These are phyloP conservation scores for Cubamyces lactineus DNA, from an alignment of 768 basidiomycete species.

Conservation along the genomic window DNA sequence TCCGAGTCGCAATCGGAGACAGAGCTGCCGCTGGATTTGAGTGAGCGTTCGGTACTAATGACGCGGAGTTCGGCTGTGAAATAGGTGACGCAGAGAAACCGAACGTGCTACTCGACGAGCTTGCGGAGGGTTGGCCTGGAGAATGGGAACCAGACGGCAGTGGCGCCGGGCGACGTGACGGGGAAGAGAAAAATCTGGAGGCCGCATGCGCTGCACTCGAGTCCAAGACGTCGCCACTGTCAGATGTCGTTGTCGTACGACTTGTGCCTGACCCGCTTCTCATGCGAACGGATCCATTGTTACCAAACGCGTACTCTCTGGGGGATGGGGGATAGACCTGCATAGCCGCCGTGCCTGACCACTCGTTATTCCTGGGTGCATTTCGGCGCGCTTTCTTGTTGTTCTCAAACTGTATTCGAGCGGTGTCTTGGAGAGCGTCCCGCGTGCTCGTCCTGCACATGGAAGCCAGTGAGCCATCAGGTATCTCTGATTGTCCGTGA, in stretches of 20 bases:
- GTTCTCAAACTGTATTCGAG: slow-evolving; percentile 74
- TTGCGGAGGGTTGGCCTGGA: slow-evolving; percentile 53
- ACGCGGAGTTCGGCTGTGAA: slow-evolving; percentile 34
- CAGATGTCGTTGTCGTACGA: slow-evolving; percentile 74
- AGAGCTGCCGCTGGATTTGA: slow-evolving; percentile 50
- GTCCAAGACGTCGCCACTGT: slow-evolving; percentile 67
- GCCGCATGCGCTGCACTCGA: slow-evolving; percentile 54
- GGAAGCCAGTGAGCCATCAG: slow-evolving; percentile 16
- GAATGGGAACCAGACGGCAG: slow-evolving; percentile 61
- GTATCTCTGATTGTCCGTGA: not conserved
- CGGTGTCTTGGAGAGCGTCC: slow-evolving; percentile 81
- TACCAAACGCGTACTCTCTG: slow-evolving; percentile 36
- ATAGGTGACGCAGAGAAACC: slow-evolving; percentile 45
- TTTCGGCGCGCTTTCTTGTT: slow-evolving; percentile 77
- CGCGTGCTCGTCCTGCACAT: slow-evolving; percentile 64
- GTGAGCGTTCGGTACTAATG: slow-evolving; percentile 33
- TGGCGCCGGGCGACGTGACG: slow-evolving; percentile 31
- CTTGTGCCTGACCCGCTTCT: slow-evolving; percentile 84
- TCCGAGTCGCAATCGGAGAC: slow-evolving; percentile 78
- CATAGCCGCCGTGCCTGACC: slow-evolving; percentile 41
- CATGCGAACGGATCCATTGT: slow-evolving; percentile 53
- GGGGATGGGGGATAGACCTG: slow-evolving; percentile 45
- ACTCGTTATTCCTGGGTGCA: slow-evolving; percentile 70
- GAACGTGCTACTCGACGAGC: slow-evolving; percentile 42
- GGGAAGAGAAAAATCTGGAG: slow-evolving; percentile 36